Conservation (phyloP, 2,329 filamentous ascomycete genomes). For the Myriangium duriaei region DNA sequence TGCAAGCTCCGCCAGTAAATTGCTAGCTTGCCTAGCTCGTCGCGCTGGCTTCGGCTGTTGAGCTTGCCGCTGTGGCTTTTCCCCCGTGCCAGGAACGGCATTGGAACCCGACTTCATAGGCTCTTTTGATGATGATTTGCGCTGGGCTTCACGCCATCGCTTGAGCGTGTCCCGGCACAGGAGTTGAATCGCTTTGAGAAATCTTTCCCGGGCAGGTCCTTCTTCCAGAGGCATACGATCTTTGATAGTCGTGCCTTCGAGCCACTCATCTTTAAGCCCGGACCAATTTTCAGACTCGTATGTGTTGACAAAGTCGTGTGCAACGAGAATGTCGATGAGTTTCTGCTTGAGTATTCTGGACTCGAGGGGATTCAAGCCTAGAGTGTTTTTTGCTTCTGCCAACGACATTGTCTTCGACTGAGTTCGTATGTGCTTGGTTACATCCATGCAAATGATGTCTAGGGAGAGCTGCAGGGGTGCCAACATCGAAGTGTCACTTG, state of each 20-base stretch:
- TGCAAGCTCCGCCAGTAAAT: constrained; percentile 4
- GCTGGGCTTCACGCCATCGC: constrained; percentile 55
- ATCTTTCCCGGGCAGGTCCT: constrained; percentile 37
- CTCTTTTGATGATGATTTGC: constrained; percentile 39
- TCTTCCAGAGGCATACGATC: constrained; percentile 40
- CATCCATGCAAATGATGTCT: constrained; percentile 68
- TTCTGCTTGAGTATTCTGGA: constrained; percentile 52
- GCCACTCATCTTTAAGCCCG: constrained; percentile 56
- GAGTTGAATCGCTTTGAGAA: constrained; percentile 52
- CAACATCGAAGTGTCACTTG: constrained; percentile 41
- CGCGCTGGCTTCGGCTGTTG: constrained; percentile 9
- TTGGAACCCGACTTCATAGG: constrained; percentile 25
- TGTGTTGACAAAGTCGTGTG: constrained; percentile 58
- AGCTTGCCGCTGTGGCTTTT: constrained; percentile 9
- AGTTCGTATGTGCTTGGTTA: constrained; percentile 65
- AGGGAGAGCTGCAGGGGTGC: constrained; percentile 56
- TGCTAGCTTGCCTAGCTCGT: constrained; percentile 9
- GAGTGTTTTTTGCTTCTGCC: constrained; percentile 58
- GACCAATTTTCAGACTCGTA: constrained; percentile 62
- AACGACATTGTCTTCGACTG: constrained; percentile 56
- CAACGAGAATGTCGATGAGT: constrained; percentile 54
- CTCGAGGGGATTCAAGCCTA: constrained; percentile 57
- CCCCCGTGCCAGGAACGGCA: constrained; percentile 27
- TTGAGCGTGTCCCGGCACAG: constrained; percentile 69
- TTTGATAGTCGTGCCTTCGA: constrained; percentile 45